A percentile compares a stretch with the other conserved stretches of the same genome.
Conservation (phyloP, 495 filamentous ascomycete species). For the Glonium stellatum region DNA sequence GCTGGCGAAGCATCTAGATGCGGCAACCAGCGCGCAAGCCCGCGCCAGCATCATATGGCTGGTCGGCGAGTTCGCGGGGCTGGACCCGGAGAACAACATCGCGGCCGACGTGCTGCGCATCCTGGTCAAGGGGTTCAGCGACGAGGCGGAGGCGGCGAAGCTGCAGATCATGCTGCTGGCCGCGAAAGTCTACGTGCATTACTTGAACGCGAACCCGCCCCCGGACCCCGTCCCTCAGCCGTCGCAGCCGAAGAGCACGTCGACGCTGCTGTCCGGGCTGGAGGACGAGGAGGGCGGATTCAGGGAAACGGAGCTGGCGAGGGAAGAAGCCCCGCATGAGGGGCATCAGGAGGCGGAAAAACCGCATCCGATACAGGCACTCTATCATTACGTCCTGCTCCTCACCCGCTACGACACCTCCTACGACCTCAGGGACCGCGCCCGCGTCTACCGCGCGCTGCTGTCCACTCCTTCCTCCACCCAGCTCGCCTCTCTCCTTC, state of each 20-base stretch:
- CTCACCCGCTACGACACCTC: constrained; percentile 87
- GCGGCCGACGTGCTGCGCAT: constrained; percentile 91
- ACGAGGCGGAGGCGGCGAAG: constrained; percentile 79
- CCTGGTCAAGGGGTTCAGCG: constrained; percentile 71
- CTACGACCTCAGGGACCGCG: constrained; percentile 88
- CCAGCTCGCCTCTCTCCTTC: constrained; percentile 80
- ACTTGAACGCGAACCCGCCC: constrained; percentile 54
- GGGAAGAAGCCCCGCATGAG: constrained; percentile 7
- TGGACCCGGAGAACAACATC: constrained; percentile 73
- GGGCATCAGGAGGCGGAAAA: constrained; percentile 25
- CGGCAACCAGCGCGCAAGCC: constrained; percentile 73
- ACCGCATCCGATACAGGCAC: constrained; percentile 58
- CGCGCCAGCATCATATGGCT: constrained; percentile 95
- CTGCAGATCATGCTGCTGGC: constrained; percentile 86
- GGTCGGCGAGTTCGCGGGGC: constrained; percentile 83
- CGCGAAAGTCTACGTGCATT: constrained; percentile 88
- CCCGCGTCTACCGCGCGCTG: constrained; percentile 78
- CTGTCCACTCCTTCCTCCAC: constrained; percentile 65
- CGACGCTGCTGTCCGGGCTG: constrained; percentile 24
- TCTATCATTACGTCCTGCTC: constrained; percentile 80
- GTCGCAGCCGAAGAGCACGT: constrained; percentile 17
- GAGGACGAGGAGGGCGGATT: constrained; percentile 30
- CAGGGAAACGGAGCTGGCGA: constrained; percentile 16
- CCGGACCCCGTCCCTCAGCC: constrained; percentile 17
- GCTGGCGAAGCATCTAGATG: constrained; percentile 86